These are phyloP conservation scores for Neodidymelliopsis sp. DNA, from an alignment of 2,329 filamentous ascomycete genomes.

Conservation along the genomic window DNA sequence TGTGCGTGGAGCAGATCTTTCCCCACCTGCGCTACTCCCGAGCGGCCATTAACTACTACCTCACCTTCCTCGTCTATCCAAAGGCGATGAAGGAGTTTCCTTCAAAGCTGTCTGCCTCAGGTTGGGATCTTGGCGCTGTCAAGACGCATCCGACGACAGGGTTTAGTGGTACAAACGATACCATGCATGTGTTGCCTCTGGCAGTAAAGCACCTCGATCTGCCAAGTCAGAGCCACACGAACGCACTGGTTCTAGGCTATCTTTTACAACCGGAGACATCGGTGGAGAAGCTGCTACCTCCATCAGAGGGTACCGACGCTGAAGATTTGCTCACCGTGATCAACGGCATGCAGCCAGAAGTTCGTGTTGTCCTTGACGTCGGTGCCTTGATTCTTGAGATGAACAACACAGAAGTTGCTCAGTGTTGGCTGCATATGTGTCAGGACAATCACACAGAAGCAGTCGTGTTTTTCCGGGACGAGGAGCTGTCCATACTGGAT, in stretches of 20 bases:
- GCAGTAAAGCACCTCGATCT: slow-evolving; percentile 65
- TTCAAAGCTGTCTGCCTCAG: slow-evolving; percentile 68
- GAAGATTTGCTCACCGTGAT: slow-evolving; percentile 58
- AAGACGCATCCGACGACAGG: slow-evolving; percentile 64
- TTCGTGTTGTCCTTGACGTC: slow-evolving; percentile 72
- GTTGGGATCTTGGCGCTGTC: slow-evolving; percentile 67
- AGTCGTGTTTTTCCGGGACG: slow-evolving; percentile 63
- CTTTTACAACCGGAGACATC: slow-evolving; percentile 58
- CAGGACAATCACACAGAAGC: slow-evolving; percentile 52
- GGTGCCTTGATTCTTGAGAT: slow-evolving; percentile 74
- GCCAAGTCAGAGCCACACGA: slow-evolving; percentile 66
- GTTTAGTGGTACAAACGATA: slow-evolving; percentile 76
- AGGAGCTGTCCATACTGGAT: slow-evolving; percentile 64
- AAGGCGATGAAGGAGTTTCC: slow-evolving; percentile 70
- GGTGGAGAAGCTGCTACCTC: slow-evolving; percentile 38
- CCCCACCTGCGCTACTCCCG: slow-evolving; percentile 62
- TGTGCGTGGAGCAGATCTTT: slow-evolving; percentile 61
- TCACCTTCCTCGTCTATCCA: slow-evolving; percentile 66
- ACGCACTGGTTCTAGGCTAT: slow-evolving; percentile 69
- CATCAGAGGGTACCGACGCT: slow-evolving; percentile 35
- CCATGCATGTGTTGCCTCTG: slow-evolving; percentile 64
- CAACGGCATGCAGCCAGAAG: slow-evolving; percentile 44
- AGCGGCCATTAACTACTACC: slow-evolving; percentile 67
- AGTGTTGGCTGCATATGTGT: slow-evolving; percentile 58
- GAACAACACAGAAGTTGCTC: slow-evolving; percentile 50